Evolutionary conservation across 2,329 filamentous ascomycete genomes (phyloP), one percentile per base, ranked within the genome.

Genomic region (Penicillium sp.): DNA sequence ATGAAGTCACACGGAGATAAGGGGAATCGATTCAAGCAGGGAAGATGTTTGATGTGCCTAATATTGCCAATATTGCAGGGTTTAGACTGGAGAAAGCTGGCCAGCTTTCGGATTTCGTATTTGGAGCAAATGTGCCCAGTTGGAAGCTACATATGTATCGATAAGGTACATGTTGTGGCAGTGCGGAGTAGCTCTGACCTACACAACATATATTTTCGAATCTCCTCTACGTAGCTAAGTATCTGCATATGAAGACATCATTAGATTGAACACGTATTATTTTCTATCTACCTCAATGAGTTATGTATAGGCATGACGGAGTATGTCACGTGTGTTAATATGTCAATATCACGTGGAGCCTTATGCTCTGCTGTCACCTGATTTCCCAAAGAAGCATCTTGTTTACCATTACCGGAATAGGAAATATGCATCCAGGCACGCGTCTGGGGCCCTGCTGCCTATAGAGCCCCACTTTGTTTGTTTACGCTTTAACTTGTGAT

Each of bases 401-500:
- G 64, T 66, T 66, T 65, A 51, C 49, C 6, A 61, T 50, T 55
- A n/a, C 61, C 62, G 37, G 45, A 66, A 53, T 47, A 58, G 62
- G 62, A 44, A 62, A 50, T 26, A 57, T 50, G 34, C 45, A 49
- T 18, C 6, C 38, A 45, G 49, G 49, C 47, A 58, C 62, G 58
- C 64, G 60, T 43, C 57, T 52, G 50, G 40, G 58, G 38, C 56
- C 53, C 50, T 63, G 61, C 48, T 63, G 58, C 59, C 61, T 62
- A 45, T 51, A 45, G 32, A 29, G 62, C 53, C 63, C 62, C 63
- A 66, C 38, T 31, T 50, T 61, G 63, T 66, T 65, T 66, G 61
- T 65, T 66, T 66, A 65, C 29, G 2, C n/a, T 26, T 32, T 18
- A 7, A 22, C 55, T 61, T 65, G 59, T 64, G 64, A 66, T 60